A percentile compares a stretch with the other conserved stretches of the same genome.
Evolutionary conservation across 78 protist genomes (phyloP).

Genomic region (Diacronema lutheri): DNA sequence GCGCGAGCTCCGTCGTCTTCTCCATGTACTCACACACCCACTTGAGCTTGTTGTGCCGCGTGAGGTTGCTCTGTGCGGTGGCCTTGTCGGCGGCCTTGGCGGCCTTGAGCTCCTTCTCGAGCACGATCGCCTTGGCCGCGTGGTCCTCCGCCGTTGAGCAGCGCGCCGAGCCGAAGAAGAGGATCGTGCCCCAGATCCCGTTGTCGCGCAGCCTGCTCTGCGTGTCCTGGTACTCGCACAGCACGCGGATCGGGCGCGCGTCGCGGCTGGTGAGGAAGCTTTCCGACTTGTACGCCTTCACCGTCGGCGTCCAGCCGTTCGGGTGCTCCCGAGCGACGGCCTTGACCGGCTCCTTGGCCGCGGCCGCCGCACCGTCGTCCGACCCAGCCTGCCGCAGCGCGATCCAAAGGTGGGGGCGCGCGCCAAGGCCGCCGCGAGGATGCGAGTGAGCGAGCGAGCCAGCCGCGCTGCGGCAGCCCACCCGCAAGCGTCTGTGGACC

Average conservation of each 20-base stretch:
- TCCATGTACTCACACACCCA: conserved; percentile 43
- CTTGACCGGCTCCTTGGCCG: no score
- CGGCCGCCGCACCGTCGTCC: no score
- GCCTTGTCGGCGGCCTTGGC: neutral
- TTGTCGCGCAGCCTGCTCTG: conserved; percentile 1
- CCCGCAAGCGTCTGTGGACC: no score
- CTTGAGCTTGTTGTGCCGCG: neutral
- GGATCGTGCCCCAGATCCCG: conserved; percentile 13
- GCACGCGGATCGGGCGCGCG: conserved; percentile 53
- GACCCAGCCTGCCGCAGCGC: no score
- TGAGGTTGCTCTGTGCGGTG: neutral
- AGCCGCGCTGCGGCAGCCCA: no score
- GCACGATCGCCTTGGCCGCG: neutral
- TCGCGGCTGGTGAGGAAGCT: conserved; percentile 8
- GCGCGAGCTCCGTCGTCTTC: conserved; percentile 3
- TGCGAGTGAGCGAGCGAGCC: no score
- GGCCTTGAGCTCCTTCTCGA: neutral
- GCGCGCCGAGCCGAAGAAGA: conserved; percentile 57
- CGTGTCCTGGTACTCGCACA: conserved; percentile 53
- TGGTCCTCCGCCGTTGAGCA: neutral
- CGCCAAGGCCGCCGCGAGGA: no score
- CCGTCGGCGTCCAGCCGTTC: neutral
- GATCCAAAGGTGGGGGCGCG: no score
- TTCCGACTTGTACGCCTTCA: conserved; percentile 30
- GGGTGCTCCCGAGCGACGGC: no score